phyloP scores from a whole-genome alignment of 176 grass and related monocot species.

The Aegilops longissima region DNA sequence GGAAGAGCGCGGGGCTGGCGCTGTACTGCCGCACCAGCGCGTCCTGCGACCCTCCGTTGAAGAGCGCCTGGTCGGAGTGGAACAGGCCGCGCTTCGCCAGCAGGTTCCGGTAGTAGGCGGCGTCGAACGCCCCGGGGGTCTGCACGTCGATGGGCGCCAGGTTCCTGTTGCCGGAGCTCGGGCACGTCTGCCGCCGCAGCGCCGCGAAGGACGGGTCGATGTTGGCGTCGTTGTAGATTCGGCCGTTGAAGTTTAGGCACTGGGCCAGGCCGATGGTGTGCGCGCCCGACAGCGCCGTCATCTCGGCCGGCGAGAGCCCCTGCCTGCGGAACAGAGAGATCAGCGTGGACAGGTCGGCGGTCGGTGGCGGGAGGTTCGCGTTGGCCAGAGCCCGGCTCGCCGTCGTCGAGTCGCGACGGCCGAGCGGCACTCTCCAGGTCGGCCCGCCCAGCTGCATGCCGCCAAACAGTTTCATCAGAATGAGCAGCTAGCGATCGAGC shows the following conservation, averaged over 20 bases:
- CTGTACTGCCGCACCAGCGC: slow-evolving; percentile 28
- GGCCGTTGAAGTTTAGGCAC: slow-evolving; percentile 44
- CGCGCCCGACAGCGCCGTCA: slow-evolving; percentile 72
- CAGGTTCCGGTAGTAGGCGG: slow-evolving; percentile 42
- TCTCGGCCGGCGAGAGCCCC: slow-evolving; percentile 54
- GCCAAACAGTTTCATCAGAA: no score
- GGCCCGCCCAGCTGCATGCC: slow-evolving; percentile 49
- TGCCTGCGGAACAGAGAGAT: slow-evolving; percentile 43
- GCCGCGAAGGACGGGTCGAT: slow-evolving; percentile 39
- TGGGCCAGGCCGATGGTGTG: slow-evolving; percentile 60
- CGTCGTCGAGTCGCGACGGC: slow-evolving; percentile 54
- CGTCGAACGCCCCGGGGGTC: slow-evolving; percentile 47
- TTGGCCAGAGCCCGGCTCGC: slow-evolving; percentile 43
- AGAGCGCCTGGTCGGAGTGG: slow-evolving; percentile 78
- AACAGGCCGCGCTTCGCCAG: slow-evolving; percentile 32
- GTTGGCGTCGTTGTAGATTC: slow-evolving; percentile 55
- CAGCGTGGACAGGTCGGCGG: slow-evolving; percentile 46
- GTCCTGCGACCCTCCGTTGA: slow-evolving; percentile 49
- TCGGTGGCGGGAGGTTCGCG: slow-evolving; percentile 47
- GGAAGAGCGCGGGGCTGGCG: not conserved
- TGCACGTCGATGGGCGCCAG: slow-evolving; percentile 44
- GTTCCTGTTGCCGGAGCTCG: not conserved
- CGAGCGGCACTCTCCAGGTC: slow-evolving; percentile 53
- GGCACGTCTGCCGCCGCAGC: slow-evolving; percentile 29
- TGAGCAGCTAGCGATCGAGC: no score